These are phyloP conservation scores for Xylaria polymorpha DNA, from an alignment of 2,329 filamentous ascomycete species.

Conservation along the genomic window DNA sequence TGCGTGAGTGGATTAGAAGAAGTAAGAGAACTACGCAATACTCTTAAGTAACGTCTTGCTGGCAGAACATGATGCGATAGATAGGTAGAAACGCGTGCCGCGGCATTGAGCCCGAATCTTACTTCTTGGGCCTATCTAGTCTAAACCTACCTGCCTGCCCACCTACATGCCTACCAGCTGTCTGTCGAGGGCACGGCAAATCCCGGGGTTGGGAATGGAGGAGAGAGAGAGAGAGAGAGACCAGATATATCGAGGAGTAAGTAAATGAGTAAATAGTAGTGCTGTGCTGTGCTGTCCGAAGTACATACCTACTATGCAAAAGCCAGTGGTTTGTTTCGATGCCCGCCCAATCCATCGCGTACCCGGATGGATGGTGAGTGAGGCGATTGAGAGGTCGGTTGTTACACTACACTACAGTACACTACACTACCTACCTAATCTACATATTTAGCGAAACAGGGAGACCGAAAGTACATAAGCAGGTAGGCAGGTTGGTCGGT, in stretches of 20 bases:
- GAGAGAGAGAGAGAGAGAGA: too few species aligned
- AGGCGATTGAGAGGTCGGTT: neutral
- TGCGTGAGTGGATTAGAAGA: neutral
- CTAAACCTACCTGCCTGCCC: neutral
- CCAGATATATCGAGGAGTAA: neutral
- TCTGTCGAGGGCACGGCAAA: constrained; percentile 1
- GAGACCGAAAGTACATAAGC: too few species aligned
- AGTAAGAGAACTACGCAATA: neutral
- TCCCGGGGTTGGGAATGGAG: neutral
- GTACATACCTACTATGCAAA: neutral
- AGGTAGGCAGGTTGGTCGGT: neutral
- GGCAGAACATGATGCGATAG: neutral
- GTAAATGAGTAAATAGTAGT: neutral
- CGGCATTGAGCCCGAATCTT: neutral
- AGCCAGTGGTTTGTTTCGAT: neutral
- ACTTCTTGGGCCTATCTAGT: neutral
- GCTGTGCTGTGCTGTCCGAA: neutral
- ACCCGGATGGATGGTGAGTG: neutral
- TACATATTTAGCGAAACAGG: constrained; percentile 4
- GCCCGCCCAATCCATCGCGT: neutral
- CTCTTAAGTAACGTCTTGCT: neutral
- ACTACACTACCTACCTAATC: too few species aligned
- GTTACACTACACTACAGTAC: neutral
- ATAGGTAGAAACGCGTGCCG: constrained; percentile 1
- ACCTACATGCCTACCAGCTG: neutral